A percentile compares a stretch with the other conserved stretches of the same genome.
These are phyloP conservation scores for Pseudocohnilembus persalinus DNA, from an alignment of 169 alveolate species.

Conservation along the genomic window DNA sequence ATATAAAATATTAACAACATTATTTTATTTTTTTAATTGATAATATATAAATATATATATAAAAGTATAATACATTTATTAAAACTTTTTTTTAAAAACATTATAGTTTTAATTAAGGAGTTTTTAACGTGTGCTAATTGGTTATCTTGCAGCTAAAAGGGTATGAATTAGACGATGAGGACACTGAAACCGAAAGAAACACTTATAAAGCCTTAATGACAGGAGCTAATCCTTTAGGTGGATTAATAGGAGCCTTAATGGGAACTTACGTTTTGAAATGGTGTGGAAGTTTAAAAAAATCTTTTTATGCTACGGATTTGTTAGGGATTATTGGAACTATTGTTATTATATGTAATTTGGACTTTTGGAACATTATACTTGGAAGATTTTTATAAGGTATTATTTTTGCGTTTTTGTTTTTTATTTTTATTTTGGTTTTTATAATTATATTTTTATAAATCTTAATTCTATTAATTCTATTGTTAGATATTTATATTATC, in stretches of 20 bases:
- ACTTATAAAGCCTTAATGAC: constrained; percentile 9
- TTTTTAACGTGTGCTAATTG: neutral
- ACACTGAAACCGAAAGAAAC: neutral
- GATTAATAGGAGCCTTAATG: constrained; percentile 7
- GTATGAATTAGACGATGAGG: too few species aligned
- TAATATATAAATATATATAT: too few species aligned
- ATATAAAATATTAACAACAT: too few species aligned
- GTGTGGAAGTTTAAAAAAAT: constrained; percentile 8
- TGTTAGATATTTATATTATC: too few species aligned
- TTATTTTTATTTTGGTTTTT: neutral
- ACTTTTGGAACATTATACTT: constrained; percentile 2
- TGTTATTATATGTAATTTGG: neutral
- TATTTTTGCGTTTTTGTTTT: neutral
- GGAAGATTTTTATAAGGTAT: constrained; percentile 23
- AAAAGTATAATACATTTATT: too few species aligned
- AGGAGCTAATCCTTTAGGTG: constrained; percentile 23
- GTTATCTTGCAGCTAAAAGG: neutral
- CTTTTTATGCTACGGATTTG: constrained; percentile 7
- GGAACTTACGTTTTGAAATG: constrained; percentile 2
- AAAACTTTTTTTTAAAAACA: too few species aligned
- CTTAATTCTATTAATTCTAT: too few species aligned
- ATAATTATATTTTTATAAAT: neutral
- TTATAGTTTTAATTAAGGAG: constrained; percentile 12
- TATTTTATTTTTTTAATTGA: too few species aligned
- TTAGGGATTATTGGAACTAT: constrained; percentile 22